Percentiles rank a stretch among this genome's conserved stretches.
These are phyloP conservation scores for Exobasidium cylindrosporum DNA, from an alignment of 1,284 basidiomycete species.

Conservation along the genomic window DNA sequence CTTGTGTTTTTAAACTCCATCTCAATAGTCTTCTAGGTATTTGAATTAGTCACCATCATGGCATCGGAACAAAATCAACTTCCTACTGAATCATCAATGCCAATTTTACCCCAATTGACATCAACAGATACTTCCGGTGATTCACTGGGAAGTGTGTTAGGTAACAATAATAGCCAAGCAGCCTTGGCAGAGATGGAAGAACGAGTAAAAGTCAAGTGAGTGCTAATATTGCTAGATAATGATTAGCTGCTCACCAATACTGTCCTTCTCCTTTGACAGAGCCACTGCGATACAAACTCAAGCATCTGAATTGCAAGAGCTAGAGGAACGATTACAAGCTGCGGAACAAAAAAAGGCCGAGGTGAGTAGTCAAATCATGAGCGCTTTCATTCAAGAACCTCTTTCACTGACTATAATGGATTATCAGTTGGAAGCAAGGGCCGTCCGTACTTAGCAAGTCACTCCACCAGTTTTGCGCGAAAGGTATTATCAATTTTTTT, in stretches of 20 bases:
- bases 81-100: background rate
- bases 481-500: too few species aligned
- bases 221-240: background rate
- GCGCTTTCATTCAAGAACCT: too few species aligned
- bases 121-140: background rate
- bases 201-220: slow-evolving; percentile 9
- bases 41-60: background rate
- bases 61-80: background rate
- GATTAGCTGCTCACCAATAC: background rate
- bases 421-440: background rate
- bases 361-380: too few species aligned
- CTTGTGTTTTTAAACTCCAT: background rate
- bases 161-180: background rate
- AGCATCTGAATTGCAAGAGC: slow-evolving; percentile 3
- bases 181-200: slow-evolving; percentile 5
- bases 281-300: background rate
- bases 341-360: slow-evolving; percentile 1
- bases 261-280: background rate
- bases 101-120: background rate
- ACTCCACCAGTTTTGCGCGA: background rate
- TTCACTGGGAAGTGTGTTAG: background rate
- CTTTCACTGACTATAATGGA: background rate
- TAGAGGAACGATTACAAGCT: background rate
- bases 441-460: background rate
- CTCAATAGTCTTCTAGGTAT: background rate